Base-by-base conservation (phyloP, 176 grass and related monocot species). In the Elymus sibiricus region DNA sequence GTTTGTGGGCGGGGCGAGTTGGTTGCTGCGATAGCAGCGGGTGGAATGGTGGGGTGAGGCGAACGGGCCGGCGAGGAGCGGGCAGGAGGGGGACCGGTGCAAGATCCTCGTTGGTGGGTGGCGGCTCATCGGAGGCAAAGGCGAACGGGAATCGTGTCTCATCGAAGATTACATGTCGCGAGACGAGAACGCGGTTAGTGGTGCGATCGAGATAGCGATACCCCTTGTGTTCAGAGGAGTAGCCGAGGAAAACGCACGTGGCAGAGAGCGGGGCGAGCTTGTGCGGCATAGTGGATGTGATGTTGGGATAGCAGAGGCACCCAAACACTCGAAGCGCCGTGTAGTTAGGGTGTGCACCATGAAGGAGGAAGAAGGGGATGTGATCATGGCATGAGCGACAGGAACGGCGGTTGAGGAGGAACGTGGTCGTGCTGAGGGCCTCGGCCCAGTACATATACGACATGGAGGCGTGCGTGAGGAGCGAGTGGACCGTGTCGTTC, bases 271-370 rank as follows among this genome's bases (percentile, higher is more conserved):
- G 43, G 0, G 76, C 17, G 0, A 61, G 32, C 2, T 78, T 79
- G 76, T 79, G 32, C 0, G 55, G 34, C 2, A 11, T 1, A 1
- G 32, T 78, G 5, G 21, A 11, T n/a, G n/a, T n/a, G n/a, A n/a
- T n/a, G n/a, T n/a, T n/a, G n/a, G n/a, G n/a, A n/a, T n/a, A n/a
- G n/a, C 27, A 65, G 0, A 65, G 13, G 6, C 26, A 31, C 6
- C 63, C 27, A 3, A 65, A 65, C 0, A 31, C 28, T 0, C 64
- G 28, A 5, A 32, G 63, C 4, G 2, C 0, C 1, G 2, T 1
- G 5, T 15, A 65, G 4, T 16, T 1, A 0, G 1, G 77, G 2
- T 14, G 1, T 0, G 0, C 6, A 1, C 34, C 77, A 4, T 17
- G 1, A 0, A 79, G 46, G 0, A 64, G 22, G 1, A 43, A 14